Evolutionary conservation across 78 protist genomes (phyloP), one percentile per base, ranked within the genome.

Genomic region (Ministeria vibrans): DNA sequence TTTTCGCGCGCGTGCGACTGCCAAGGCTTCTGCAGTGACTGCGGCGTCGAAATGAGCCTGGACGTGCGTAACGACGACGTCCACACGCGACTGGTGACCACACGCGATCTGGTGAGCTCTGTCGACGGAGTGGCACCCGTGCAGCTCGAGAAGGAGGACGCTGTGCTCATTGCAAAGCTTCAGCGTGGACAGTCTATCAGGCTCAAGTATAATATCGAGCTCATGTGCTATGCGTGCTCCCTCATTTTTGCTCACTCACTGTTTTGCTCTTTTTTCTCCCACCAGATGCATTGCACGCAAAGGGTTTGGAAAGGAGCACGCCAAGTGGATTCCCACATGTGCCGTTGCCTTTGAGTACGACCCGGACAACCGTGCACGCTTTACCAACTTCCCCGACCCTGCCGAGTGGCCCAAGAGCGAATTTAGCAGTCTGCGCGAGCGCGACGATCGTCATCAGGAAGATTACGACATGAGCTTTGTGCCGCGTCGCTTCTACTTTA

Each of bases 361-460:
- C 18, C 49, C 96, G n/a, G 87, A 59, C 39, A 88, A 93, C 70
- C 34, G 15, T 7, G 62, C 91, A 36, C 84, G 87, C 39, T 92
- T 82, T 66, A 77, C 76, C 44, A 63, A 53, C 55, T 32, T 82
- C 34, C 85, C 42, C 22, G 81, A 73, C 46, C 49, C 87, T 6
- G 28, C 28, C 1, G 86, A 83, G 28, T 82, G 83, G 81, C 82
- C 78, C 28, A 18, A 4, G 45, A n/a, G 30, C 41, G 1, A 18
- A 20, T 63, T 63, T 3, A 2, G 44, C 38, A 25, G 36, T 23
- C 1, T 15, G 51, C 1, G 2, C 51, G 43, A 39, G 49, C 55
- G 9, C 15, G 55, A 49, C 9, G 55, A 49, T 20, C 15, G 55
- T 49, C 15, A 20, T 9, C 55, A 20, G 55, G 49, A 4, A 3